Percentiles rank a stretch among this genome's conserved stretches.
phyloP scores from a whole-genome alignment of 768 basidiomycete species.

The Boletus vermiculosoides region DNA sequence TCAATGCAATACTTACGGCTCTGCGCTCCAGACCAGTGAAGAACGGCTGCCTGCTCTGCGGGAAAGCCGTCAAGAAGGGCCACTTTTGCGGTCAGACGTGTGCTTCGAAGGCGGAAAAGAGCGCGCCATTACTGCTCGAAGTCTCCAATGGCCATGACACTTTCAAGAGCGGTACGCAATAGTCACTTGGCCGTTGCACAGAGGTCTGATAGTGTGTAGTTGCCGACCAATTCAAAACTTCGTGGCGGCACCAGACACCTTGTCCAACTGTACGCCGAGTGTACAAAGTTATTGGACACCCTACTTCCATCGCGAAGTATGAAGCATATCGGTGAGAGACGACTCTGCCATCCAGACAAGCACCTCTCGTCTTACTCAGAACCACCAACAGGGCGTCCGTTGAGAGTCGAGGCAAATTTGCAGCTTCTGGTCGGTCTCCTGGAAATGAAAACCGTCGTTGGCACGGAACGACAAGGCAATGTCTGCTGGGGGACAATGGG shows the following conservation, averaged over 20 bases:
- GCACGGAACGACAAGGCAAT: conserved; percentile 70
- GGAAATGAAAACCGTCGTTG: conserved; percentile 75
- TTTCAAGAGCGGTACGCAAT: conserved; percentile 58
- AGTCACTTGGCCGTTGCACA: neutral
- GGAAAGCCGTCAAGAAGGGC: conserved; percentile 56
- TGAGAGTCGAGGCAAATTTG: conserved; percentile 61
- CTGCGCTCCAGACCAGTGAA: conserved; percentile 31
- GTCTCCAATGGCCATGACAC: conserved; percentile 58
- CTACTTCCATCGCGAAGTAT: conserved; percentile 51
- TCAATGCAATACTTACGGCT: conserved; percentile 34
- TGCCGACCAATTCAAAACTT: conserved; percentile 63
- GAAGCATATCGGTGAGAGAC: conserved; percentile 56
- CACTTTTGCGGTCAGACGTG: conserved; percentile 64
- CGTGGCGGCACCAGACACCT: conserved; percentile 61
- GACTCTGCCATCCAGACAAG: neutral
- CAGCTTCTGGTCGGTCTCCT: conserved; percentile 47
- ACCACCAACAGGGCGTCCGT: conserved; percentile 44
- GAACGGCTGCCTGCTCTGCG: conserved; percentile 60
- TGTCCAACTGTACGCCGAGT: conserved; percentile 60
- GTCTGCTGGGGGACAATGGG: conserved; percentile 63
- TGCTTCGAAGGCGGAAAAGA: conserved; percentile 51
- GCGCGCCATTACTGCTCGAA: conserved; percentile 57
- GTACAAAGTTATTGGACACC: conserved; percentile 60
- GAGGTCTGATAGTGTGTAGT: conserved; percentile 37
- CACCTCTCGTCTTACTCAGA: neutral